A percentile compares a stretch with the other conserved stretches of the same genome.
These are phyloP conservation scores for Peterozyma xylosa DNA, from an alignment of 805 yeast genomes.

Conservation along the genomic window DNA sequence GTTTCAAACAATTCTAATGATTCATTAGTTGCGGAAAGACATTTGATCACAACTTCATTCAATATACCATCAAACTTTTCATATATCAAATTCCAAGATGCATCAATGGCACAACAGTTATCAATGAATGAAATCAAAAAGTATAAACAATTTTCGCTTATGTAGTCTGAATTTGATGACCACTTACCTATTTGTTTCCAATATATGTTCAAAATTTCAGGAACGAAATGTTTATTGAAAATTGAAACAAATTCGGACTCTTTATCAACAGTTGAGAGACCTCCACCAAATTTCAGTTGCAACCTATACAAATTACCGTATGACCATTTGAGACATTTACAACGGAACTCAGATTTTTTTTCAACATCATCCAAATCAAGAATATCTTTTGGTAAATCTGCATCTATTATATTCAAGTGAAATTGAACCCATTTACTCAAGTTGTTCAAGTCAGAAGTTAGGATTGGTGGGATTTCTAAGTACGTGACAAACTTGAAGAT, in stretches of 20 bases:
- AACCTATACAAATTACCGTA: slow-evolving; percentile 67
- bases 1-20: slow-evolving; percentile 70
- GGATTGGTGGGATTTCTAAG: slow-evolving; percentile 60
- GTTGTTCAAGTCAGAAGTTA: slow-evolving; percentile 38
- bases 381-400: slow-evolving; percentile 42
- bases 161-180: slow-evolving; percentile 59
- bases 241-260: slow-evolving; percentile 16
- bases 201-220: slow-evolving; percentile 56
- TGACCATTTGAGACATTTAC: slow-evolving; percentile 78
- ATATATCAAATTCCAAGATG: slow-evolving; percentile 59
- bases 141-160: slow-evolving; percentile 54
- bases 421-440: slow-evolving; percentile 63
- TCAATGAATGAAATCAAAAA: slow-evolving; percentile 56
- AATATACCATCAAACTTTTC: slow-evolving; percentile 61
- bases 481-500: slow-evolving; percentile 71
- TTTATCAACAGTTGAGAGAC: slow-evolving; percentile 7
- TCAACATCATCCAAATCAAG: slow-evolving; percentile 36
- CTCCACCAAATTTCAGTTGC: slow-evolving; percentile 57
- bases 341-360: slow-evolving; percentile 42
- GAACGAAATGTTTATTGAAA: slow-evolving; percentile 54
- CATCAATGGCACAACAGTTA: slow-evolving; percentile 44
- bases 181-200: slow-evolving; percentile 60
- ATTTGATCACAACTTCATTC: slow-evolving; percentile 67
- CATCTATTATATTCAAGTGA: slow-evolving; percentile 54
- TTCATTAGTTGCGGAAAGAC: slow-evolving; percentile 61